Evolutionary conservation across 176 grass and related monocot species (phyloP).

Genomic region (Bonia amplexicaulis): DNA sequence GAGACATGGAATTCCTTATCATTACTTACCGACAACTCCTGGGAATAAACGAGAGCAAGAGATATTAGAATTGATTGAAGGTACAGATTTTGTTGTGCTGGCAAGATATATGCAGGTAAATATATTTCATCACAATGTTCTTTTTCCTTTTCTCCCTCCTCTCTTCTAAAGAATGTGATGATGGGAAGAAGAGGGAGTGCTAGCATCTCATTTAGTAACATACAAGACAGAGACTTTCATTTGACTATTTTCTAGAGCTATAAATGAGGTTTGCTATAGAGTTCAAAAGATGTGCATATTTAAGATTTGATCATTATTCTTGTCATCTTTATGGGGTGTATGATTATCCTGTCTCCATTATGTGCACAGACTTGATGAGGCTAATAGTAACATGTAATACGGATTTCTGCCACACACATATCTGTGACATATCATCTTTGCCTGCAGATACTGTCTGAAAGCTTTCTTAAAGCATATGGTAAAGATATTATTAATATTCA

Average conservation of each 20-base stretch:
- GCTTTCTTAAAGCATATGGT: constrained; percentile 70
- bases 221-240: not conserved
- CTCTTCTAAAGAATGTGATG: not conserved
- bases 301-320: not conserved
- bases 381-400: not conserved
- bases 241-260: not conserved
- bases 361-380: not conserved
- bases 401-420: not conserved
- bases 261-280: not conserved
- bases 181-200: not conserved
- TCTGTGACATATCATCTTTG: constrained; percentile 7
- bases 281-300: not conserved
- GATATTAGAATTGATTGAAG: constrained; percentile 65
- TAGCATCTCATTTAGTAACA: not conserved
- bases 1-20: constrained; percentile 78
- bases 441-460: constrained; percentile 62
- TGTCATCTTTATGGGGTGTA: not conserved
- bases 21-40: constrained; percentile 63
- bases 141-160: not conserved
- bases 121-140: not conserved
- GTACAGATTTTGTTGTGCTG: constrained; percentile 83
- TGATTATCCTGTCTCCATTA: not conserved
- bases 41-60: constrained; percentile 78
- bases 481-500: constrained; percentile 98
- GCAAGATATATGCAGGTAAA: constrained; percentile 99